A percentile compares a stretch with the other conserved stretches of the same genome.
Conservation (phyloP, 2,329 filamentous ascomycete species). For the Fusarium equiseti region DNA sequence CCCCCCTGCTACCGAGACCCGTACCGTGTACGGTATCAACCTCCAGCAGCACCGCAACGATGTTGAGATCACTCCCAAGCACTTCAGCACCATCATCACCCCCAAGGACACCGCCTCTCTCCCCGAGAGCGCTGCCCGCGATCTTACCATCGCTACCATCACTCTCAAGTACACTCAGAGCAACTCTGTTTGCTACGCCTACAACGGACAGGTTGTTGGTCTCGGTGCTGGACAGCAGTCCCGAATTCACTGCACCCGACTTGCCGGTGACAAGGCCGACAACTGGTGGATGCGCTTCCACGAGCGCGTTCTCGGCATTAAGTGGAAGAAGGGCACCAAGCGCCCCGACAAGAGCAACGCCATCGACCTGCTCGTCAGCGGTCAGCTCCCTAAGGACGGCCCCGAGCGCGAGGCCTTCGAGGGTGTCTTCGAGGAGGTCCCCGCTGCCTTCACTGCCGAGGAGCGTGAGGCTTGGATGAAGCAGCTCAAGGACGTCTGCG, state of each 20-base stretch:
- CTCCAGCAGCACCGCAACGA: slow-evolving; percentile 95
- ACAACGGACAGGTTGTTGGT: slow-evolving; percentile 92
- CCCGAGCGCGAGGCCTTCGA: slow-evolving; percentile 90
- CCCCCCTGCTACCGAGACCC: slow-evolving; percentile 83
- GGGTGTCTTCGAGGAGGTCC: slow-evolving; percentile 89
- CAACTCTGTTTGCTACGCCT: slow-evolving; percentile 98
- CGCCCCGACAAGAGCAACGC: slow-evolving; percentile 97
- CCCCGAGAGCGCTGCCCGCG: slow-evolving; percentile 84
- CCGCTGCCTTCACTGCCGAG: slow-evolving; percentile 81
- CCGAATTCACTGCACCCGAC: slow-evolving; percentile 96
- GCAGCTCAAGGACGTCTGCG: slow-evolving; percentile 83
- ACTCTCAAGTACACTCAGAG: slow-evolving; percentile 99
- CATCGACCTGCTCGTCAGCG: slow-evolving; percentile 93
- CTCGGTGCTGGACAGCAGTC: slow-evolving; percentile 97
- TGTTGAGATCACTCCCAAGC: slow-evolving; percentile 83
- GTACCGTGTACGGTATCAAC: slow-evolving; percentile 90
- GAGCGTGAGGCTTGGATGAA: slow-evolving; percentile 89
- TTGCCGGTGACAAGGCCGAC: slow-evolving; percentile 97
- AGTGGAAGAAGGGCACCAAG: slow-evolving; percentile 99
- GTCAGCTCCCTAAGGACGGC: slow-evolving; percentile 85
- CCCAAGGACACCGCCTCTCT: slow-evolving; percentile 82
- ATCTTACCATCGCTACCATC: slow-evolving; percentile 95
- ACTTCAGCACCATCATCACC: slow-evolving; percentile 87
- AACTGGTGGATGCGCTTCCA: slow-evolving; percentile 99
- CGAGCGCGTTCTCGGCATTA: slow-evolving; percentile 84